Evolutionary conservation across 345 rosid species (phyloP).

Genomic region (Camelina hispida): DNA sequence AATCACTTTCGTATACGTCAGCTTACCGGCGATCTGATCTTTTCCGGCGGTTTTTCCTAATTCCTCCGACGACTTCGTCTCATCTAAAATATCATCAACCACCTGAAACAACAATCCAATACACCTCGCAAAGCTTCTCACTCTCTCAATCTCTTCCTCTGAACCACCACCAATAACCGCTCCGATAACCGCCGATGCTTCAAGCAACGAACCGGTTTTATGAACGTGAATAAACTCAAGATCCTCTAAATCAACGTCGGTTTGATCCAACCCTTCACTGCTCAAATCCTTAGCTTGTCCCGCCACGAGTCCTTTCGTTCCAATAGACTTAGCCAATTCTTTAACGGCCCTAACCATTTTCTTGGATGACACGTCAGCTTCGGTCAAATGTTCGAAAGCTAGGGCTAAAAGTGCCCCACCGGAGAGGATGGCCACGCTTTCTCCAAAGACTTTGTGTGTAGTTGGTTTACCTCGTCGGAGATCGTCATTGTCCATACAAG

Average conservation of each 20-base stretch:
- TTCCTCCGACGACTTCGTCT: constrained; percentile 75
- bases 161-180: constrained; percentile 79
- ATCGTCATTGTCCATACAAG: constrained; percentile 93
- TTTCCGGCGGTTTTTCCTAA: constrained; percentile 92
- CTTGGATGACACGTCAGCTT: constrained; percentile 51
- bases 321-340: constrained; percentile 68
- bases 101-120: constrained; percentile 87
- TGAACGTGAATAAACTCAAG: constrained; percentile 82
- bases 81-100: constrained; percentile 89
- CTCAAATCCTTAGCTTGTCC: constrained; percentile 79
- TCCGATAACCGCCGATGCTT: constrained; percentile 77
- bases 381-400: constrained; percentile 74
- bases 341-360: constrained; percentile 59
- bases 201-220: constrained; percentile 79
- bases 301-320: constrained; percentile 76
- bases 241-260: constrained; percentile 53
- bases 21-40: constrained; percentile 73
- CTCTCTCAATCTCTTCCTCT: constrained; percentile 66
- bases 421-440: constrained; percentile 75
- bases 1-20: constrained; percentile 73
- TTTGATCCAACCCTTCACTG: constrained; percentile 55
- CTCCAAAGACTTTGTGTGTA: constrained; percentile 84
- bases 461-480: constrained; percentile 90
- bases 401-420: constrained; percentile 76
- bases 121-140: constrained; percentile 71